Base-by-base conservation (phyloP, 2,329 filamentous ascomycete species). In the Blastomyces emzantsi region DNA sequence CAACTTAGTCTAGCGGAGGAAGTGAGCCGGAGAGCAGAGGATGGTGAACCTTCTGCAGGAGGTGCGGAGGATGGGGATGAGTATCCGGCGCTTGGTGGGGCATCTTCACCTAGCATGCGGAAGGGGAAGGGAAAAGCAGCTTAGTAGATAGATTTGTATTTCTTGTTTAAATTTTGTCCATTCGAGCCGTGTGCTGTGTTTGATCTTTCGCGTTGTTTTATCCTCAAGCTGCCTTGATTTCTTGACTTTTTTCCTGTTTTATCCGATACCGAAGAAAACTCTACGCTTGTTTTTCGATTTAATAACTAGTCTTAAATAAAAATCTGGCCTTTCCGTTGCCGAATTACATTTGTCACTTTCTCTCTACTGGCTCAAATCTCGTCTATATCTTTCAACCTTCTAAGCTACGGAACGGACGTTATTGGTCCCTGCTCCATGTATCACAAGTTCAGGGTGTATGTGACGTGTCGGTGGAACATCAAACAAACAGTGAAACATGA, bases 1-100 rank as follows among this genome's bases (percentile, higher is more conserved):
- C 84, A 85, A 71, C 71, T 87, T 33, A 87, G 85, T 71, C 75
- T 87, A 60, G 84, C 80, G 0, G 85, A 87, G 69, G 81, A 85
- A 67, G 76, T 82, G 70, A 83, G 81, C 70, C 74, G 77, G 55
- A 73, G 73, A 60, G 54, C 15, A 22, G 54, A n/a, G 33, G 36
- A 57, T 41, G 19, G n/a, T 22, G 22, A 22, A 1, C 47, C 47
- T 25, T 28, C 22, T 25, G 22, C 3, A 9, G n/a, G 22, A 22
- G 22, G 9, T 25, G 15, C 13, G 6, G 58, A 70, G 30, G 68
- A 70, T 28, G 65, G 66, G 56, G 72, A 74, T n/a, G 73, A 75
- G 43, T 76, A 74, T 19, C 75, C 74, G 6, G 65, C 66, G 9
- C 68, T 73, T 30, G 63, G 61, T 1, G 59, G n/a, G 11, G 45